phyloP scores from a whole-genome alignment of 2,329 filamentous ascomycete species.

The Thielaviopsis euricoi region DNA sequence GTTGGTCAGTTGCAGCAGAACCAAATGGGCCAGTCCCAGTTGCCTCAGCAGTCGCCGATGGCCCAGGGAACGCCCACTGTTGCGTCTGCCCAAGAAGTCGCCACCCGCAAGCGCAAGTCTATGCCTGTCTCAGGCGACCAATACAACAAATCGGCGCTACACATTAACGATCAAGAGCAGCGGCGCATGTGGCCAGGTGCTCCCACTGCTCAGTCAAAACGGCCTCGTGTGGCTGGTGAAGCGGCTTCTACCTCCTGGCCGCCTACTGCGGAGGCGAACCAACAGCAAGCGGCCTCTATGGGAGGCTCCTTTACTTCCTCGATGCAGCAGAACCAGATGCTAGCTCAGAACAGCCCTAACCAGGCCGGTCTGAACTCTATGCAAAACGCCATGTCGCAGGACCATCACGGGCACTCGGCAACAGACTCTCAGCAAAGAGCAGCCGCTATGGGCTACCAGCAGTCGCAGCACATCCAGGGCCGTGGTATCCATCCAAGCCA shows the following conservation, averaged over 20 bases:
- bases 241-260: slow-evolving; percentile 1
- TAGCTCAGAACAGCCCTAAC: slow-evolving; percentile 6
- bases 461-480: slow-evolving; percentile 2
- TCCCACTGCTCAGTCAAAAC: slow-evolving; percentile 6
- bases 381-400: slow-evolving; percentile 5
- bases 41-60: slow-evolving; percentile 4
- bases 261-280: background rate
- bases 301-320: slow-evolving; percentile 2
- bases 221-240: slow-evolving; percentile 9
- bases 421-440: slow-evolving; percentile 6
- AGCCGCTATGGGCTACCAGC: background rate
- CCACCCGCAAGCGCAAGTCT: slow-evolving; percentile 10
- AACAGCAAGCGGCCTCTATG: slow-evolving; percentile 6
- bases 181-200: background rate
- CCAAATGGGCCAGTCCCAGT: slow-evolving; percentile 1
- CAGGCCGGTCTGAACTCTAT: background rate
- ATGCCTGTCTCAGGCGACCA: slow-evolving; percentile 8
- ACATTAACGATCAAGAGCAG: slow-evolving; percentile 4
- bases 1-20: slow-evolving; percentile 1
- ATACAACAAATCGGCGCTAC: slow-evolving; percentile 5
- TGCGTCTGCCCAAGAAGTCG: slow-evolving; percentile 3
- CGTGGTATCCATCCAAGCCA: slow-evolving; percentile 3
- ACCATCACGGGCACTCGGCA: slow-evolving; percentile 3
- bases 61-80: slow-evolving; percentile 1
- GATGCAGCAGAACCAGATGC: slow-evolving; percentile 10